phyloP scores from a whole-genome alignment of 768 basidiomycete species.

The Psilocybe azurescens region DNA sequence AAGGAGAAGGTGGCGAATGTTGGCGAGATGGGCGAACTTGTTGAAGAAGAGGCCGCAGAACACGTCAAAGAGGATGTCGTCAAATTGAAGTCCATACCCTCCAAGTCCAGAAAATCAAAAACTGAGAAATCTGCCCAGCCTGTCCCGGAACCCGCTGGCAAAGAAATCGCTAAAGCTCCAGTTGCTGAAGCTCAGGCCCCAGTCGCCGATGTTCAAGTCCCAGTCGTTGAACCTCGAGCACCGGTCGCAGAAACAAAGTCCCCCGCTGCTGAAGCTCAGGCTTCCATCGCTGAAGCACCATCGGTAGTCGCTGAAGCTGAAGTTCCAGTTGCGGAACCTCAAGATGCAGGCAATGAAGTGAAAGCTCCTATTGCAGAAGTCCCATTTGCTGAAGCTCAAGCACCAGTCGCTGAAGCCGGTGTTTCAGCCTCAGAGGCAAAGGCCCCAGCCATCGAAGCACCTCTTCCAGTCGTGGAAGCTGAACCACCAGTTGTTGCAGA shows the following conservation, averaged over 20 bases:
- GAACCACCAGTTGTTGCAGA: background rate
- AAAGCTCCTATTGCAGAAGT: background rate
- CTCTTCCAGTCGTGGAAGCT: background rate
- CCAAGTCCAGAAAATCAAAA: slow-evolving; percentile 17
- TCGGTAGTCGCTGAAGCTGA: background rate
- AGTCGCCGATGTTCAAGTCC: background rate
- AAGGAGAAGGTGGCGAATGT: slow-evolving; percentile 43
- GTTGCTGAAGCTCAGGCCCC: slow-evolving; percentile 24
- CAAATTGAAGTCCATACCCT: slow-evolving; percentile 4
- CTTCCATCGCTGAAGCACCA: background rate
- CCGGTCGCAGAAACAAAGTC: background rate
- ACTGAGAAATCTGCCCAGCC: slow-evolving; percentile 21
- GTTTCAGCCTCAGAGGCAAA: background rate
- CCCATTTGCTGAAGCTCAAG: background rate
- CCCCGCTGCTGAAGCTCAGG: background rate
- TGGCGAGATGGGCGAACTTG: slow-evolving; percentile 76
- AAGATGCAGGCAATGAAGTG: background rate
- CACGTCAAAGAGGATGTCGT: slow-evolving; percentile 21
- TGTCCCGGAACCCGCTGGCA: background rate
- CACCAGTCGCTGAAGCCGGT: background rate
- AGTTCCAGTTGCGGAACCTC: background rate
- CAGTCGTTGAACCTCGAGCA: background rate
- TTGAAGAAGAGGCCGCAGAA: slow-evolving; percentile 48
- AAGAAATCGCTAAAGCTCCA: slow-evolving; percentile 12
- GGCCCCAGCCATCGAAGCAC: background rate